Conservation (phyloP, 139 green algal species). For the Protoeuglena noctilucae region DNA sequence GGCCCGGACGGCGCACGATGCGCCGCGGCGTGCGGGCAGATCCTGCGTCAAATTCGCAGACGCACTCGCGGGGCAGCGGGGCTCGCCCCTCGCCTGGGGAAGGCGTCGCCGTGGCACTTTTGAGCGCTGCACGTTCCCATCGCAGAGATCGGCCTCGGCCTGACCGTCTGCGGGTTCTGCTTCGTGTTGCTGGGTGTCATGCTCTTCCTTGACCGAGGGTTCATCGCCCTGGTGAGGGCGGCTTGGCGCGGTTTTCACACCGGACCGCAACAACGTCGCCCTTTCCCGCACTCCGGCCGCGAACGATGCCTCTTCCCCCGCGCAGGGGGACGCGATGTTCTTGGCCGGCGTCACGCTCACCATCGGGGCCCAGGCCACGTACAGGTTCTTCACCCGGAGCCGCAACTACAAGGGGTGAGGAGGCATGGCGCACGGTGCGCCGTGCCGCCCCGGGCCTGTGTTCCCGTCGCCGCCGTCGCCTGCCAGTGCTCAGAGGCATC, state of each 20-base stretch:
- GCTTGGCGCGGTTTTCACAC: neutral
- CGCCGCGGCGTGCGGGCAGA: no score
- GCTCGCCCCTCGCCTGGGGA: no score
- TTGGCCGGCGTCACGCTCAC: constrained; percentile 71
- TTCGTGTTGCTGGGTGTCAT: constrained; percentile 87
- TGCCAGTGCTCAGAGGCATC: no score
- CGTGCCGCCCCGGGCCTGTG: no score
- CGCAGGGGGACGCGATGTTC: constrained; percentile 64
- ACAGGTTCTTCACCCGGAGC: constrained; percentile 70
- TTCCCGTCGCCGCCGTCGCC: no score
- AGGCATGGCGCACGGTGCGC: no score
- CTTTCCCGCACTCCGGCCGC: neutral
- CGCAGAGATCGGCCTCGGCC: constrained; percentile 90
- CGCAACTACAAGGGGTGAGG: constrained; percentile 73
- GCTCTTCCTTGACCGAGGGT: constrained; percentile 87
- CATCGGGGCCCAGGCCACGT: constrained; percentile 63
- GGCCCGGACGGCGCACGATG: no score
- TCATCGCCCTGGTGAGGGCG: constrained; percentile 95
- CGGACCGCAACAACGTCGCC: neutral
- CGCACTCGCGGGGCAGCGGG: no score
- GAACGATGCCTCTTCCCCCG: neutral
- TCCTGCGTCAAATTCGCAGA: no score
- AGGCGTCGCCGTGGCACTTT: no score
- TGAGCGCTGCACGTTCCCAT: no score
- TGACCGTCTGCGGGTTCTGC: constrained; percentile 80